These are phyloP conservation scores for Breynia disticha DNA, from an alignment of 441 rosid genomes.

Conservation along the genomic window DNA sequence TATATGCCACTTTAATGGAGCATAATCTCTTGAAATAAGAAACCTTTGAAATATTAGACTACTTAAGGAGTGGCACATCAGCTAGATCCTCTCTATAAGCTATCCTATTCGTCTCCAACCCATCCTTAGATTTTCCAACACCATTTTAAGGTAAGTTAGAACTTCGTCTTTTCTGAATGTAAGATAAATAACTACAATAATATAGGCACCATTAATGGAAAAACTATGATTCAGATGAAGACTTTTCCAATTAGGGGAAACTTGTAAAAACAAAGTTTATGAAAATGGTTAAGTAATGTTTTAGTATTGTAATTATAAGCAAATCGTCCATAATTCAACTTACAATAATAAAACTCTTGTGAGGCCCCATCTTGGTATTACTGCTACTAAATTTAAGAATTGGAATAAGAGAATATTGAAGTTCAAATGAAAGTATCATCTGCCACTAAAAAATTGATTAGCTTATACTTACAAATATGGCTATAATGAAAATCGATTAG, in stretches of 20 bases:
- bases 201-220: conserved; percentile 52
- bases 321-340: conserved; percentile 2
- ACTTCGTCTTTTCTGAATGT: conserved; percentile 39
- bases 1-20: too few relatives aligned
- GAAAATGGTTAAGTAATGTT: neutral
- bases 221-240: conserved; percentile 40
- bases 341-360: conserved; percentile 48
- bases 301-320: neutral
- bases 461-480: too few relatives aligned
- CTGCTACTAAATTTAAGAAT: conserved; percentile 72
- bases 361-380: conserved; percentile 63
- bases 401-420: conserved; percentile 68
- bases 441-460: conserved; percentile 8
- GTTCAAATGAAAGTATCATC: conserved; percentile 71
- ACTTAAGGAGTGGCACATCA: conserved; percentile 26
- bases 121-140: neutral
- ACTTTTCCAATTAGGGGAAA: conserved; percentile 34
- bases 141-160: conserved; percentile 29
- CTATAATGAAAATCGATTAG: too few relatives aligned
- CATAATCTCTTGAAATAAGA: too few relatives aligned
- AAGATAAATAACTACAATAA: conserved; percentile 34
- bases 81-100: conserved; percentile 46
- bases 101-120: conserved; percentile 4
- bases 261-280: conserved; percentile 3
- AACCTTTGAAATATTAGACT: neutral